These are phyloP conservation scores for Astrothelium subdiscretum DNA, from an alignment of 495 filamentous ascomycete species.

Conservation along the genomic window DNA sequence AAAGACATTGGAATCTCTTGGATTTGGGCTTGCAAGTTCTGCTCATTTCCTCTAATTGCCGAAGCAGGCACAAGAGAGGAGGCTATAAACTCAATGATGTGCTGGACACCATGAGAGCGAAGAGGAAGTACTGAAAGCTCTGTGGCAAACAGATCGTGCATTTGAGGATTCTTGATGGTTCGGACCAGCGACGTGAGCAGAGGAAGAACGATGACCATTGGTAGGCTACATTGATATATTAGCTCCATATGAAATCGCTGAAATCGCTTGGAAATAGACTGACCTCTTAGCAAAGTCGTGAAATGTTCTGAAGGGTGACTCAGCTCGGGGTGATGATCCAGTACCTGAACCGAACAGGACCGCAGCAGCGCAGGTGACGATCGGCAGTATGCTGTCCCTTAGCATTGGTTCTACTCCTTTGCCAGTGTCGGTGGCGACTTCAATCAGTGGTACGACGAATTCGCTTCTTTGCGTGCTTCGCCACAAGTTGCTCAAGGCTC, in stretches of 20 bases:
- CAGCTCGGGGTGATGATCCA: neutral
- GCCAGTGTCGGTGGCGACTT: neutral
- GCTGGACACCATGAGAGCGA: slow-evolving; percentile 51
- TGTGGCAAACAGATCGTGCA: slow-evolving; percentile 38
- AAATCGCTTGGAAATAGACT: neutral
- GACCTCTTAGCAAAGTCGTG: slow-evolving; percentile 2
- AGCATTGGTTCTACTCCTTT: neutral
- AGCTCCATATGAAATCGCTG: slow-evolving; percentile 2
- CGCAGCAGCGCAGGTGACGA: neutral
- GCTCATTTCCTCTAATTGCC: slow-evolving; percentile 19
- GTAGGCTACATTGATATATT: slow-evolving; percentile 21
- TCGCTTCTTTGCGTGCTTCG: too few relatives aligned
- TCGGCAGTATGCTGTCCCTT: neutral
- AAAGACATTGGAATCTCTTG: slow-evolving; percentile 56
- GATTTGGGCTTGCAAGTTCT: slow-evolving; percentile 23
- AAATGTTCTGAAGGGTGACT: neutral
- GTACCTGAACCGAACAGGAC: neutral
- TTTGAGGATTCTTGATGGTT: slow-evolving; percentile 35
- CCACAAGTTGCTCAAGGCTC: too few relatives aligned
- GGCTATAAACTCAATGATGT: slow-evolving; percentile 59
- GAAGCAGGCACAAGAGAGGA: slow-evolving; percentile 34
- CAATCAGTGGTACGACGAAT: neutral
- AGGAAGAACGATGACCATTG: slow-evolving; percentile 34
- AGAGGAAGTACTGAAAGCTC: slow-evolving; percentile 52
- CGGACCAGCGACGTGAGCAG: slow-evolving; percentile 38